Conservation (phyloP, 495 filamentous ascomycete species). For the Tuber microsphaerosporum region DNA sequence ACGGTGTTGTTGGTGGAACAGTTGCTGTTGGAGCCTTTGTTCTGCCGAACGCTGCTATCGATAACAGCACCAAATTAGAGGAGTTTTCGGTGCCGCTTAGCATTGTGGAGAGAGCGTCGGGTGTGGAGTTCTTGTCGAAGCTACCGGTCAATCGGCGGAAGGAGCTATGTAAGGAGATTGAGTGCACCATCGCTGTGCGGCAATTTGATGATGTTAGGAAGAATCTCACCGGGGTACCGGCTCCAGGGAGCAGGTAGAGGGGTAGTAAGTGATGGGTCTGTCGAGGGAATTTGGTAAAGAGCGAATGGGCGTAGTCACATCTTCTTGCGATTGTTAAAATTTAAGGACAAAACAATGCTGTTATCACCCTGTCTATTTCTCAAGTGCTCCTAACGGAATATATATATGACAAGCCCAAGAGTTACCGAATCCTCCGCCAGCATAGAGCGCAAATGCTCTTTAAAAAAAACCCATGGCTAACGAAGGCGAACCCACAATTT, state of each 20-base stretch:
- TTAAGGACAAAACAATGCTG: not conserved
- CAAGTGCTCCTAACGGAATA: not conserved
- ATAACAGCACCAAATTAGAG: conserved; percentile 70
- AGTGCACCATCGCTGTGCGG: conserved; percentile 69
- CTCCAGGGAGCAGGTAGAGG: conserved; percentile 4
- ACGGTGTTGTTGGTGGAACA: conserved; percentile 61
- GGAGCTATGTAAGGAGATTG: conserved; percentile 76
- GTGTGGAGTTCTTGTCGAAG: conserved; percentile 79
- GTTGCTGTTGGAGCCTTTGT: conserved; percentile 93
- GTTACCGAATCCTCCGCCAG: not conserved
- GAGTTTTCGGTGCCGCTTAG: conserved; percentile 94
- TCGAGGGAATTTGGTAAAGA: not conserved
- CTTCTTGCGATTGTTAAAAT: not conserved
- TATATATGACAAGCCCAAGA: not conserved
- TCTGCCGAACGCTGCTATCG: conserved; percentile 83
- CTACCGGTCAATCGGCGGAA: conserved; percentile 65
- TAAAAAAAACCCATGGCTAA: not conserved
- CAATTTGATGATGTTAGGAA: conserved; percentile 54
- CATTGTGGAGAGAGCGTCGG: conserved; percentile 81
- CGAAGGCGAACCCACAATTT: not conserved
- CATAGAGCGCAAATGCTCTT: not conserved
- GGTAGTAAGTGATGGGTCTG: not conserved
- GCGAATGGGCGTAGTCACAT: not conserved
- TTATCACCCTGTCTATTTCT: not conserved
- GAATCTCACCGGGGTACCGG: conserved; percentile 5